These are phyloP conservation scores for Lasiosphaeriaceae sp. DNA, from an alignment of 495 filamentous ascomycete genomes.

Conservation along the genomic window DNA sequence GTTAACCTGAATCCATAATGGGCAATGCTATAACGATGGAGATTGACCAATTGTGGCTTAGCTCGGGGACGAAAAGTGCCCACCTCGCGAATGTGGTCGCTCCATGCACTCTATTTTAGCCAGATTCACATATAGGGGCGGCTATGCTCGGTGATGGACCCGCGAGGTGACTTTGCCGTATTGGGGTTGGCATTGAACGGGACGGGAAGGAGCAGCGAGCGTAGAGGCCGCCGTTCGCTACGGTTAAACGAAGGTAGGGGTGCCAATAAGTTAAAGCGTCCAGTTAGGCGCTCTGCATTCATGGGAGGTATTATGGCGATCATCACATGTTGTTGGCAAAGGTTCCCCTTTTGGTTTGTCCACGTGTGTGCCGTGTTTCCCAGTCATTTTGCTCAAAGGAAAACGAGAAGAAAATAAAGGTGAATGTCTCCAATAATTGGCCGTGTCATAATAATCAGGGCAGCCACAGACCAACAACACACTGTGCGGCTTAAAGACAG, in stretches of 20 bases:
- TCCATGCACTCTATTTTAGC: conserved; percentile 1
- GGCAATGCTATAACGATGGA: conserved; percentile 1
- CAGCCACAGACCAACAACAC: no score
- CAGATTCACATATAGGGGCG: background rate
- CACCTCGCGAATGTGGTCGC: background rate
- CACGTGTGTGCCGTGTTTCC: no score
- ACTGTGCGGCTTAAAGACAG: no score
- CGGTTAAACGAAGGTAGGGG: background rate
- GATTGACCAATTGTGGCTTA: background rate
- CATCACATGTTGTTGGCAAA: no score
- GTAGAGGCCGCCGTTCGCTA: background rate
- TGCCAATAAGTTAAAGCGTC: no score
- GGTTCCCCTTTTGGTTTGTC: no score
- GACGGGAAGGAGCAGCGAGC: background rate
- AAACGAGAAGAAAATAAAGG: no score
- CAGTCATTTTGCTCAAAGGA: no score
- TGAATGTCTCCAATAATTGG: no score
- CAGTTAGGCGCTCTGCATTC: no score
- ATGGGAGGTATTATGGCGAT: no score
- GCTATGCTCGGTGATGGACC: background rate
- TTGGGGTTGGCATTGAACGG: background rate
- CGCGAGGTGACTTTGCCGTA: background rate
- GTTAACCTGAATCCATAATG: conserved; percentile 5
- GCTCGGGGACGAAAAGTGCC: background rate
- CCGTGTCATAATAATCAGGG: no score